A percentile compares a stretch with the other conserved stretches of the same genome.
phyloP scores from a whole-genome alignment of 2,329 filamentous ascomycete species.

The Knufia fluminis region DNA sequence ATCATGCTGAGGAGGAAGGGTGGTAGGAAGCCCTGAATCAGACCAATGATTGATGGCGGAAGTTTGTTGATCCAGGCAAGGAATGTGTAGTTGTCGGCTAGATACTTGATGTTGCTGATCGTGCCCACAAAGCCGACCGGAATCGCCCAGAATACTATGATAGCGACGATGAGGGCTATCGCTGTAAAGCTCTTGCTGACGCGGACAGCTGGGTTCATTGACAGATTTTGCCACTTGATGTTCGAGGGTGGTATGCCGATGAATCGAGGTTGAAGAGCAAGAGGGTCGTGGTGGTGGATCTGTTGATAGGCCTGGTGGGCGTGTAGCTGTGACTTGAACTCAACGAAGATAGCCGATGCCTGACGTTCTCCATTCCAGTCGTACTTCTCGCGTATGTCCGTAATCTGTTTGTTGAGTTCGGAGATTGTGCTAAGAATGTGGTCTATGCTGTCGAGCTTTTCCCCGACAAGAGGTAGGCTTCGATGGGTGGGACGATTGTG shows the following conservation, averaged over 20 bases:
- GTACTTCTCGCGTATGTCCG: slow-evolving; percentile 8
- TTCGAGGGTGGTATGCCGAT: slow-evolving; percentile 75
- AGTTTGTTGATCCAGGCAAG: slow-evolving; percentile 67
- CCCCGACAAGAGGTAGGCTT: slow-evolving; percentile 57
- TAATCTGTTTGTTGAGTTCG: slow-evolving; percentile 37
- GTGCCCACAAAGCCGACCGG: slow-evolving; percentile 69
- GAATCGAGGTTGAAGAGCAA: slow-evolving; percentile 74
- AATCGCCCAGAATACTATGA: slow-evolving; percentile 81
- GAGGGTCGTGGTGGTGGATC: slow-evolving; percentile 43
- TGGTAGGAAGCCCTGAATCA: slow-evolving; percentile 77
- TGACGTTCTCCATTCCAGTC: slow-evolving; percentile 50
- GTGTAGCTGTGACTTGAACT: slow-evolving; percentile 71
- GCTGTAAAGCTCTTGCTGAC: slow-evolving; percentile 59
- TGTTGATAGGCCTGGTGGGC: slow-evolving; percentile 75
- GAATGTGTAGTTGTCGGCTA: slow-evolving; percentile 47
- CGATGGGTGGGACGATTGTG: slow-evolving; percentile 60
- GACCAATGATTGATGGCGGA: slow-evolving; percentile 60
- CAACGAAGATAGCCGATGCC: slow-evolving; percentile 74
- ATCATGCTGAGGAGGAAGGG: slow-evolving; percentile 65
- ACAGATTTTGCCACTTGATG: slow-evolving; percentile 79
- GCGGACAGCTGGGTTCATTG: slow-evolving; percentile 53
- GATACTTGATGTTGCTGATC: slow-evolving; percentile 74
- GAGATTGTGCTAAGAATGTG: slow-evolving; percentile 70
- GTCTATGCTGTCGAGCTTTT: slow-evolving; percentile 29
- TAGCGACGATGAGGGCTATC: slow-evolving; percentile 59